Conservation (phyloP, 1,284 basidiomycete genomes). For the Ganoderma boninense region DNA sequence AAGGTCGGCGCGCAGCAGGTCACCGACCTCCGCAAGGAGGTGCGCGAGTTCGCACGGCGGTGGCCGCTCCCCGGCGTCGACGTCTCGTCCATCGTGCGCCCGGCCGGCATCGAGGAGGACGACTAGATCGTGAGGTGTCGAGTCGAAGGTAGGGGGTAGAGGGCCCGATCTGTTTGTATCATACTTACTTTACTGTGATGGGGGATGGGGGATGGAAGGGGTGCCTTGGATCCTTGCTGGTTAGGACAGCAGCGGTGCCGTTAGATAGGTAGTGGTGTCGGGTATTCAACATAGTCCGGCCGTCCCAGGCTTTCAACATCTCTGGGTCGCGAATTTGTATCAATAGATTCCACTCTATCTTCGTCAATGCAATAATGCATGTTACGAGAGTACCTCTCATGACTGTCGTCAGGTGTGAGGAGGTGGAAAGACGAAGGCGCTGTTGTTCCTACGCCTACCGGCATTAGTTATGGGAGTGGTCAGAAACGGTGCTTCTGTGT, state of each 20-base stretch:
- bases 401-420: too few relatives aligned
- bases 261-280: slow-evolving; percentile 29
- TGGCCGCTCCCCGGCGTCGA: slow-evolving; percentile 97
- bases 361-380: background rate
- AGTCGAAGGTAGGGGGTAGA: background rate
- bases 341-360: slow-evolving; percentile 36
- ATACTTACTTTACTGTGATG: slow-evolving; percentile 9
- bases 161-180: slow-evolving; percentile 13
- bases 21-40: slow-evolving; percentile 76
- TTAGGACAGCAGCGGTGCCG: slow-evolving; percentile 12
- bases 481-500: too few relatives aligned
- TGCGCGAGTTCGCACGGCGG: slow-evolving; percentile 80
- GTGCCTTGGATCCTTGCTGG: slow-evolving; percentile 14
- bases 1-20: slow-evolving; percentile 80
- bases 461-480: too few relatives aligned
- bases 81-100: slow-evolving; percentile 65
- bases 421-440: too few relatives aligned
- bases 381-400: too few relatives aligned
- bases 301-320: slow-evolving; percentile 39
- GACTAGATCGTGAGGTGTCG: slow-evolving; percentile 17
- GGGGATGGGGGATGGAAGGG: background rate
- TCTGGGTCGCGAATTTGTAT: slow-evolving; percentile 34
- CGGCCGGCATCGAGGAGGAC: slow-evolving; percentile 73
- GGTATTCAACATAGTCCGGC: slow-evolving; percentile 41
- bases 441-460: too few relatives aligned